Percentiles rank a stretch among this genome's conserved stretches.
Conservation (phyloP, 805 yeast species). For the Dipodascus albidus region DNA sequence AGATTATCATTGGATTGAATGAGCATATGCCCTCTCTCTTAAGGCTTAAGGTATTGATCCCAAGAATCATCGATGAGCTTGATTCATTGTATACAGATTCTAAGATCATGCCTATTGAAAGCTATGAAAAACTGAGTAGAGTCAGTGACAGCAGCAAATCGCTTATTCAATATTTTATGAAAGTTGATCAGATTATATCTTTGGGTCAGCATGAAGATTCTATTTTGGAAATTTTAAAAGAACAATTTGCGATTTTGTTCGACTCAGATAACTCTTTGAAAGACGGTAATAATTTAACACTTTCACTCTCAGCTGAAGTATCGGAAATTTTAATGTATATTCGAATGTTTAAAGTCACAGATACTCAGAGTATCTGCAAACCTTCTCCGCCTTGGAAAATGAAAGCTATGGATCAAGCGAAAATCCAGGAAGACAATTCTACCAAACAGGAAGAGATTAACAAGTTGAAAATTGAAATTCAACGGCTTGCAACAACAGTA, state of each 20-base stretch:
- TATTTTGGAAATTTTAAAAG: background rate
- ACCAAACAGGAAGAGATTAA: constrained; percentile 10
- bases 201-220: background rate
- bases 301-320: background rate
- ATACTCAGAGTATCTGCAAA: constrained; percentile 2
- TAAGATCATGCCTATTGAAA: background rate
- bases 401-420: constrained; percentile 10
- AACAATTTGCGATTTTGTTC: background rate
- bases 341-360: background rate
- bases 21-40: background rate
- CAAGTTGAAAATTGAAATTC: constrained; percentile 12
- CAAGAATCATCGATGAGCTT: background rate
- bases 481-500: constrained; percentile 11
- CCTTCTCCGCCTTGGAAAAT: constrained; percentile 17
- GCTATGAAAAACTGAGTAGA: background rate
- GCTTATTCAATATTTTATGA: background rate
- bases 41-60: background rate
- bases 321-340: background rate
- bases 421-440: constrained; percentile 7
- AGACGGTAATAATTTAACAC: background rate
- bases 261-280: background rate
- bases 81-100: background rate
- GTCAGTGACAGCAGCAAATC: background rate
- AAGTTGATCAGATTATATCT: background rate
- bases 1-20: background rate